Base-by-base conservation (phyloP, 1,139 yeast genomes). In the Magnusiomyces starmeri region DNA sequence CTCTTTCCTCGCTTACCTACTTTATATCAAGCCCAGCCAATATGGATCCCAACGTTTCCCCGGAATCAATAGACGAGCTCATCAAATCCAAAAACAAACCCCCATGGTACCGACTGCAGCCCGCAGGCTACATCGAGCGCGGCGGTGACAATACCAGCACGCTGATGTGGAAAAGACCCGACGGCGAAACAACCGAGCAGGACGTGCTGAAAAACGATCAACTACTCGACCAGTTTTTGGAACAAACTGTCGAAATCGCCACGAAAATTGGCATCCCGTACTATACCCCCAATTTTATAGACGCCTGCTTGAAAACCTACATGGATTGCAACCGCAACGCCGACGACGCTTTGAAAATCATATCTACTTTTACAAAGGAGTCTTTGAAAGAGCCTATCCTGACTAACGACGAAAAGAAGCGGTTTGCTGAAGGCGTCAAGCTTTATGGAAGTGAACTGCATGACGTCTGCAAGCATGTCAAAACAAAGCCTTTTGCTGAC, bases 91-190 rank as follows among this genome's bases (percentile, higher is more conserved):
- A 70, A 52, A 79, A 81, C 0, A 79, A 74, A 53, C 90, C 90
- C 0, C 76, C 76, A 0, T 87, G 95, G 95, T 69, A 86, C 42
- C 90, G 84, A 62, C 85, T 83, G 3, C 71, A 83, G 56, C 96
- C 96, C 0, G 73, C 75, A 52, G 95, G 96, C 0, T 87, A 85
- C 62, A 70, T 84, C n/a, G 95, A 88, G 60, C 75, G 98, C 61
- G 98, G 97, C 1, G 81, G 77, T 1, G 89, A 83, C 60, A 81
- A 76, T 27, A 86, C 96, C 0, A 75, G 81, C 20, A 76, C 82
- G 0, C 67, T 86, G 20, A 68, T 84, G 61, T 92, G 97, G 96
- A 76, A 75, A 58, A 70, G 75, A 40, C 73, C 66, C 0, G 62
- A 61, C 8, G 56, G 53, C 12, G 48, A 45, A 24, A 12, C 20